These are phyloP conservation scores for Scalesia atractyloides DNA, from an alignment of 129 eudicot genomes.

Conservation along the genomic window DNA sequence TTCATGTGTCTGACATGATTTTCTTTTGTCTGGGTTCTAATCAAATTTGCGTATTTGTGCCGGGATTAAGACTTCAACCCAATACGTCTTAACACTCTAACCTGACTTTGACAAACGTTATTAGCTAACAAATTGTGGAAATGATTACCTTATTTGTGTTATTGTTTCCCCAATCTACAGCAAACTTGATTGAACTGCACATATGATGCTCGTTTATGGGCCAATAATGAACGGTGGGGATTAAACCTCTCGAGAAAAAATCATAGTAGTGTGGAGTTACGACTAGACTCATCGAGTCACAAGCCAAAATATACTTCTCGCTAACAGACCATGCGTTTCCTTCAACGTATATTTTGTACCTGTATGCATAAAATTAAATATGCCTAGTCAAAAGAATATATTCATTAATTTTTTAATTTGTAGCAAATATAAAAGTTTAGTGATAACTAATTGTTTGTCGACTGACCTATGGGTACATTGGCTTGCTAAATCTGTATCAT, in stretches of 20 bases:
- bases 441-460: neutral
- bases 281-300: conserved; percentile 53
- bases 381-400: conserved; percentile 4
- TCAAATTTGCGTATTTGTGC: too few species aligned
- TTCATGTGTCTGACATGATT: too few species aligned
- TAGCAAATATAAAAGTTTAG: neutral
- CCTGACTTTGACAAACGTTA: too few species aligned
- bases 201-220: conserved; percentile 36
- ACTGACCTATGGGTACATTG: conserved; percentile 59
- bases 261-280: conserved; percentile 52
- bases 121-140: too few species aligned
- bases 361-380: neutral
- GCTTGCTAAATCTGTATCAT: conserved; percentile 45
- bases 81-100: too few species aligned
- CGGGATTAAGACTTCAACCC: too few species aligned
- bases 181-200: conserved; percentile 58
- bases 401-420: conserved; percentile 26
- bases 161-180: conserved; percentile 64
- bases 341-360: conserved; percentile 61
- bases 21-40: too few species aligned
- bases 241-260: conserved; percentile 58
- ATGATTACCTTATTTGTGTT: conserved; percentile 39
- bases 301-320: conserved; percentile 57
- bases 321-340: conserved; percentile 72
- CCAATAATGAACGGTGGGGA: conserved; percentile 64